phyloP scores from a whole-genome alignment of 139 green algal genomes.

The Chlorella vulgaris region DNA sequence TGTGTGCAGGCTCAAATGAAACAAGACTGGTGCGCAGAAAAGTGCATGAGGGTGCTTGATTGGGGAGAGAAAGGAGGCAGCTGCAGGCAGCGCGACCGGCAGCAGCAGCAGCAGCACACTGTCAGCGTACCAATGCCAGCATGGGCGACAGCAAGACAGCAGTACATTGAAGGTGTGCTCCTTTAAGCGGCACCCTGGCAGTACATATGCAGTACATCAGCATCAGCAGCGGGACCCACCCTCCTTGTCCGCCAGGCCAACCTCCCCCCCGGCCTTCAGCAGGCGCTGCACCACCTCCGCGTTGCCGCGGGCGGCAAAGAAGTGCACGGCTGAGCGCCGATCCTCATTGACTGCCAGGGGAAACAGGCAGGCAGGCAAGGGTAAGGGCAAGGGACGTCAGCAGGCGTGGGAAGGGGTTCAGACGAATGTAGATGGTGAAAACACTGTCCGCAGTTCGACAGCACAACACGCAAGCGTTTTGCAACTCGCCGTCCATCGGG shows the following conservation, averaged over 20 bases:
- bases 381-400: not conserved
- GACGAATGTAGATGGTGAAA: too few species aligned
- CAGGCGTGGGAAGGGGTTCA: not conserved
- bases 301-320: slow-evolving; percentile 74
- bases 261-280: slow-evolving; percentile 70
- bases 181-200: too few species aligned
- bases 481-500: too few species aligned
- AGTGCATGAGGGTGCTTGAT: too few species aligned
- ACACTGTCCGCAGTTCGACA: too few species aligned
- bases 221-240: slow-evolving; percentile 40
- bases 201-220: not conserved
- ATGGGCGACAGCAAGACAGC: not conserved
- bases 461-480: too few species aligned
- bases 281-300: slow-evolving; percentile 64
- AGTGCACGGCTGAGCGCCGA: slow-evolving; percentile 84
- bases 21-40: too few species aligned
- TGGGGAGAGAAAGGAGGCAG: not conserved
- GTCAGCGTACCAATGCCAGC: too few species aligned
- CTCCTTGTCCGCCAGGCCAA: slow-evolving; percentile 81
- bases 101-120: too few species aligned
- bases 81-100: not conserved
- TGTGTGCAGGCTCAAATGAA: not conserved
- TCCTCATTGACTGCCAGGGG: slow-evolving; percentile 70
- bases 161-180: too few species aligned
- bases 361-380: too few species aligned